phyloP scores from a whole-genome alignment of 306 rosid species.

The Mimosa pudica region DNA sequence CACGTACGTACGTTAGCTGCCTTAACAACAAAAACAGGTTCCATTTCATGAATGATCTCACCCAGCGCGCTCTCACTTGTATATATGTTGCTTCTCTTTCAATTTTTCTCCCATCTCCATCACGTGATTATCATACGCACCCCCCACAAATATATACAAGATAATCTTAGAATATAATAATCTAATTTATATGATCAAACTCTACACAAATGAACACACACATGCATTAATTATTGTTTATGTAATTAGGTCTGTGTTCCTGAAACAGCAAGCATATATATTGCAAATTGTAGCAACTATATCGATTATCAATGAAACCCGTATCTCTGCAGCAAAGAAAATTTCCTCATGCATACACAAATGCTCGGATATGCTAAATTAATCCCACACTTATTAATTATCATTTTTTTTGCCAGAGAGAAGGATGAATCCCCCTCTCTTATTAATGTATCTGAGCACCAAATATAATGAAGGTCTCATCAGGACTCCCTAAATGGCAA shows the following conservation, averaged over 20 bases:
- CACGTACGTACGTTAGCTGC: not conserved
- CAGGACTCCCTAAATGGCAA: not conserved
- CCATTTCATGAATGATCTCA: not conserved
- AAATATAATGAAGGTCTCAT: not conserved
- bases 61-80: not conserved
- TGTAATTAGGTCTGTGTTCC: not conserved
- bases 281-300: not conserved
- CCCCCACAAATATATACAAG: not conserved
- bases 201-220: not conserved
- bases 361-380: constrained; percentile 7
- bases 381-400: not conserved
- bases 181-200: not conserved
- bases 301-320: not conserved
- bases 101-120: constrained; percentile 6
- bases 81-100: constrained; percentile 1
- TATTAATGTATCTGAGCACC: not conserved
- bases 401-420: too few relatives aligned
- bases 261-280: constrained; percentile 1
- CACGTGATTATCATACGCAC: not conserved
- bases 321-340: not conserved
- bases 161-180: not conserved
- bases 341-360: not conserved
- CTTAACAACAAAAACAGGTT: constrained; percentile 1
- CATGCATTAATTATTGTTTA: not conserved
- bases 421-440: not conserved